These are phyloP conservation scores for Xylaria castorea DNA, from an alignment of 495 filamentous ascomycete species.

Conservation along the genomic window DNA sequence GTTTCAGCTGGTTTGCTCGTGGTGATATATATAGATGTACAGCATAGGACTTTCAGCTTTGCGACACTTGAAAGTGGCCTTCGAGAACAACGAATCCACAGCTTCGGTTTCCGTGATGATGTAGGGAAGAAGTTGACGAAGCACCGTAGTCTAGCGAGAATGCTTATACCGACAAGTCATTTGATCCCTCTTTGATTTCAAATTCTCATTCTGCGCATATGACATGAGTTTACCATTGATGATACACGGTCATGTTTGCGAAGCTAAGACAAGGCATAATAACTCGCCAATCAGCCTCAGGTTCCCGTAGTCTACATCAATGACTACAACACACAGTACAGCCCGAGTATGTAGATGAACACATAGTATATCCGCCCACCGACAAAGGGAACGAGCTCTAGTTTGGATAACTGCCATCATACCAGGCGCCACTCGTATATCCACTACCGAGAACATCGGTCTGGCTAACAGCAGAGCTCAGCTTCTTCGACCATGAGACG, in stretches of 20 bases:
- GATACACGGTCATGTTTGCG: neutral
- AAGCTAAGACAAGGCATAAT: neutral
- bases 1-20: neutral
- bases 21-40: neutral
- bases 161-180: neutral
- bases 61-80: neutral
- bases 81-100: neutral
- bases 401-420: constrained; percentile 36
- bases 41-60: neutral
- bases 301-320: neutral
- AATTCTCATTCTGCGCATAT: neutral
- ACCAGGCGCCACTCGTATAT: constrained; percentile 44
- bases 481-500: constrained; percentile 60
- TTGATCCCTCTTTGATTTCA: neutral
- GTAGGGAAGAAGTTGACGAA: neutral
- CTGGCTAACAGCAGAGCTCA: constrained; percentile 55
- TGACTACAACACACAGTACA: neutral
- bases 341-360: neutral
- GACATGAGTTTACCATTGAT: neutral
- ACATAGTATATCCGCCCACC: neutral
- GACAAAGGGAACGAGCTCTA: neutral
- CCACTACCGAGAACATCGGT: constrained; percentile 57
- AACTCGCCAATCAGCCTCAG: neutral
- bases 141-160: neutral
- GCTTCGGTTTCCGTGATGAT: constrained; percentile 10